Evolutionary conservation across 805 yeast species (phyloP).

Genomic region (Candida gorgasii): DNA sequence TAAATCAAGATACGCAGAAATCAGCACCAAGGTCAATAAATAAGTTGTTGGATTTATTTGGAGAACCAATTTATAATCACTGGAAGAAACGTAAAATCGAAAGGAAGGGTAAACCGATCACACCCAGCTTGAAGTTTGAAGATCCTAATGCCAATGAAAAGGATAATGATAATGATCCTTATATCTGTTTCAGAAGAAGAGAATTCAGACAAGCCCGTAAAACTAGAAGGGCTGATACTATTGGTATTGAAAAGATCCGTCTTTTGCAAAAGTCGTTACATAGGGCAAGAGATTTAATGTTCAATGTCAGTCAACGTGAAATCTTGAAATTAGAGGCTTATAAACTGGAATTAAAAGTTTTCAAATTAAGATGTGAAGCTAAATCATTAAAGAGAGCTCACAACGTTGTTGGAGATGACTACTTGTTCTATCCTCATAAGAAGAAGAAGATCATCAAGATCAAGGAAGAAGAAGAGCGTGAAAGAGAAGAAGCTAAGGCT

Average conservation of each 20-base stretch:
- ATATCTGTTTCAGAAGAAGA: constrained; percentile 92
- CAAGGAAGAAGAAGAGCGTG: constrained; percentile 36
- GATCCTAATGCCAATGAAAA: constrained; percentile 73
- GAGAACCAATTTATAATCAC: constrained; percentile 70
- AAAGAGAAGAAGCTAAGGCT: constrained; percentile 25
- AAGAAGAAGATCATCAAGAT: constrained; percentile 50
- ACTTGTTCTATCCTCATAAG: constrained; percentile 76
- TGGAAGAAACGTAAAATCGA: constrained; percentile 77
- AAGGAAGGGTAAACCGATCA: constrained; percentile 66
- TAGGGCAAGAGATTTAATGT: constrained; percentile 67
- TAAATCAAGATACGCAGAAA: constrained; percentile 18
- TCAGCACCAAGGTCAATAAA: constrained; percentile 43
- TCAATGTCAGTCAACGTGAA: constrained; percentile 76
- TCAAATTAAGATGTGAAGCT: constrained; percentile 69
- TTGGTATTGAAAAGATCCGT: constrained; percentile 82
- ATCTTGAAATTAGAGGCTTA: constrained; percentile 59
- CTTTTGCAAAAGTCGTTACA: constrained; percentile 73
- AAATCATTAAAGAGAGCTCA: constrained; percentile 74
- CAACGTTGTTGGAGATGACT: constrained; percentile 81
- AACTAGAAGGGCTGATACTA: constrained; percentile 90
- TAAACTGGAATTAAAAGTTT: constrained; percentile 63
- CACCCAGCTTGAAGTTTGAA: constrained; percentile 80
- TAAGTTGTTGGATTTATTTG: constrained; percentile 56
- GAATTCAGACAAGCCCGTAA: constrained; percentile 94
- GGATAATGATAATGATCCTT: constrained; percentile 88